Base-by-base conservation (phyloP, 2,329 filamentous ascomycete genomes). In the Penicillium crustosum region DNA sequence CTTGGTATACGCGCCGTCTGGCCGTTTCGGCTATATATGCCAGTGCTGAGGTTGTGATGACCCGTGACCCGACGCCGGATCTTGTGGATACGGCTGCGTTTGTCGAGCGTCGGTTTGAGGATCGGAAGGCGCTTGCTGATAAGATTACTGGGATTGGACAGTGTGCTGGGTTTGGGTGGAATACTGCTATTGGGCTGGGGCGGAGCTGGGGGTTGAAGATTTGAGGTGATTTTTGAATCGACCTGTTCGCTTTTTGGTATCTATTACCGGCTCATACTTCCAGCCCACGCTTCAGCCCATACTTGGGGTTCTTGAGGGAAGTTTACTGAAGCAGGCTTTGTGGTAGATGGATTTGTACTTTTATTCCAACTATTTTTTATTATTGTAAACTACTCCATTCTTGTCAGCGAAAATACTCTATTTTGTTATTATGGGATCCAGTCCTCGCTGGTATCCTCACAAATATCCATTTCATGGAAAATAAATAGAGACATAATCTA, bases 31-130 rank as follows among this genome's bases (percentile, higher is more conserved):
- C 82, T 2, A 81, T 90, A n/a, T 91, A 90, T 70, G 91, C 91
- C 51, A 86, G 87, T 35, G 84, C 88, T 55, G 94, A 99, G 77
- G 80, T 97, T 6, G 96, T 93, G 77, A 97, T 97, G 92, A 97
- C 92, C 23, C 92, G 89, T 58, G 94, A 97, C 75, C 82, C 80
- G 59, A 92, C 88, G 4, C 78, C 82, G 0, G 85, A 84, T n/a
- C 94, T 90, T 68, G 73, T 70, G 10, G 90, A 93, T 61, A 97
- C 94, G 4, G 87, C 87, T 63, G 82, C 85, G 10, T 99, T 97
- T 72, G 78, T 97, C 53, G 83, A 88, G 55, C 83, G 91, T 43
- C 83, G 93, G 60, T 77, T 96, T 55, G 81, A 86, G 58, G 93
- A 95, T 77, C 79, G 84, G 33, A 81, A 83, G 65, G 82, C 79